Base-by-base conservation (phyloP, 2,329 filamentous ascomycete species). In the Clonostachys chloroleuca region DNA sequence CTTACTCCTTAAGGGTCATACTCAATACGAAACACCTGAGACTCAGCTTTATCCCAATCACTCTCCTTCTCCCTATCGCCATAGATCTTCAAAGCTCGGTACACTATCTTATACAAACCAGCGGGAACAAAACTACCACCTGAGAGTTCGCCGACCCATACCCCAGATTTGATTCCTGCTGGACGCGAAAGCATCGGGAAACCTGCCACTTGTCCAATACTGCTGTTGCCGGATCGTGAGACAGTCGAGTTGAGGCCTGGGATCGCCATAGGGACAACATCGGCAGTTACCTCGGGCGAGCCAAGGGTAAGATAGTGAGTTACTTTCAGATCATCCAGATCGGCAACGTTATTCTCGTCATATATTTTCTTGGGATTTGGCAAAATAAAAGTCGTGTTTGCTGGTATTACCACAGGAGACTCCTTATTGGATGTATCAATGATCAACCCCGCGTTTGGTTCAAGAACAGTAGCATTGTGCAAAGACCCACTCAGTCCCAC, bases 11-110 rank as follows among this genome's bases (percentile, higher is more conserved):
- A n/a, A n/a, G n/a, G n/a, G n/a, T 52, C 45, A 45, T 80, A 81
- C 36, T 57, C 56, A 43, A 81, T 70, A n/a, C 58, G 55, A 49
- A 81, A 77, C 1, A 63, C 47, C 1, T 59, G n/a, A n/a, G n/a
- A n/a, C n/a, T n/a, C n/a, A n/a, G n/a, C n/a, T n/a, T n/a, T n/a
- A n/a, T n/a, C n/a, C n/a, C n/a, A n/a, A n/a, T n/a, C n/a, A n/a
- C n/a, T n/a, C n/a, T n/a, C n/a, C n/a, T n/a, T n/a, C n/a, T n/a
- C n/a, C n/a, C n/a, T n/a, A n/a, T n/a, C n/a, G n/a, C n/a, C n/a
- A n/a, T n/a, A n/a, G n/a, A n/a, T n/a, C n/a, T n/a, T n/a, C n/a
- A n/a, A n/a, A n/a, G n/a, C n/a, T n/a, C n/a, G n/a, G n/a, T n/a
- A n/a, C n/a, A n/a, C n/a, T n/a, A n/a, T n/a, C n/a, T n/a, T n/a